Base-by-base conservation (phyloP, 2,329 filamentous ascomycete genomes). In the Fusarium algeriense region DNA sequence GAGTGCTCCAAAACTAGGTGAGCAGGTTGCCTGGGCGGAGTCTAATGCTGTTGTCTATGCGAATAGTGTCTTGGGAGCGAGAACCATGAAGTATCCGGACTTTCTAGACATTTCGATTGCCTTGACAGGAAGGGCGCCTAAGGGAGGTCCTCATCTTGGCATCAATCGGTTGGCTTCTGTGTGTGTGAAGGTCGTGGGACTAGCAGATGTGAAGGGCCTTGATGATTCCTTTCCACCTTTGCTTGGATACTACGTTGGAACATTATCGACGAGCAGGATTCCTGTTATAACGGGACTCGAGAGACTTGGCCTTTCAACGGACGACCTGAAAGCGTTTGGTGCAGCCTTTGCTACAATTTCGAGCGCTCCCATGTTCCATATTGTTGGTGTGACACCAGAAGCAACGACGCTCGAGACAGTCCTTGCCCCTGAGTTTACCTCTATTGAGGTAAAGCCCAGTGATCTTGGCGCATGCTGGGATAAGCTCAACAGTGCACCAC, bases 151-250 rank as follows among this genome's bases (percentile, higher is more conserved):
- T 15, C 63, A 75, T 20, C 17, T 74, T 5, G 37, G 59, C 1
- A 23, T 19, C 13, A 73, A 74, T 20, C 60, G 73, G 9, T 2
- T 62, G 3, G 71, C 64, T 13, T 69, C n/a, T 11, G 34, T 46
- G 2, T 57, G 44, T 83, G 35, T 55, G 7, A 26, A 30, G 19
- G 3, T 61, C 34, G 5, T 23, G 0, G 32, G 83, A 85, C 80
- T 68, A 2, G 30, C 56, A 12, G 12, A 34, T 2, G 3, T 17
- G 3, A 6, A 37, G 5, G 38, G 10, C 2, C 19, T 63, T 3
- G 71, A 75, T 15, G 73, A 74, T n/a, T 69, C 73, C 0, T 70
- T 75, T 19, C 67, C 50, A 5, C 73, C 71, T 3, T 23, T 75
- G 2, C 11, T 75, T 2, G 73, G 73, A 13, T 75, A 74, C 19